phyloP scores from a whole-genome alignment of 768 basidiomycete species.

The Pholiota conissans region DNA sequence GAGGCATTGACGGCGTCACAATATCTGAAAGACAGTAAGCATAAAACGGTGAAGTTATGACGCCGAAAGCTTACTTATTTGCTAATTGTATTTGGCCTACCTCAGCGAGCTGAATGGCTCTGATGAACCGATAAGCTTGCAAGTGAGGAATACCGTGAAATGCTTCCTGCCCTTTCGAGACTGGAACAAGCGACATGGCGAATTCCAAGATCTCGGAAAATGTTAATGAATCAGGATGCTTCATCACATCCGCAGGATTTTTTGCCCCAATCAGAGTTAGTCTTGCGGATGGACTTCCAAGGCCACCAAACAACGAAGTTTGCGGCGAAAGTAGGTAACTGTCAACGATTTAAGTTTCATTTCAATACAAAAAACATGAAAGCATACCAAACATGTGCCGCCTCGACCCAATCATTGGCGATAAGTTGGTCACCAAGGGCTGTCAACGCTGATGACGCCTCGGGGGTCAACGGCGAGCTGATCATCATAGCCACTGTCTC shows the following conservation, averaged over 20 bases:
- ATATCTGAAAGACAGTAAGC: slow-evolving; percentile 54
- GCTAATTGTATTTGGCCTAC: slow-evolving; percentile 77
- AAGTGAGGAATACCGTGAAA: slow-evolving; percentile 83
- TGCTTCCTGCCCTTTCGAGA: slow-evolving; percentile 81
- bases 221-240: slow-evolving; percentile 74
- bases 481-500: slow-evolving; percentile 85
- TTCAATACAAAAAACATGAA: background rate
- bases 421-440: slow-evolving; percentile 83
- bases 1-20: slow-evolving; percentile 84
- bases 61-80: slow-evolving; percentile 56
- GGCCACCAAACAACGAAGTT: slow-evolving; percentile 69
- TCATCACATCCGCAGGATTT: slow-evolving; percentile 56
- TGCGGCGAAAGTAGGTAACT: slow-evolving; percentile 89
- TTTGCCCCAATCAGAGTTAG: slow-evolving; percentile 74
- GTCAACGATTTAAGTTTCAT: slow-evolving; percentile 12
- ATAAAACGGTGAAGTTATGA: background rate
- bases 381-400: slow-evolving; percentile 88
- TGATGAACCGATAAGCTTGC: slow-evolving; percentile 83
- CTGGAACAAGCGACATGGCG: slow-evolving; percentile 73
- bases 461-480: slow-evolving; percentile 64
- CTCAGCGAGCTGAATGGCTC: slow-evolving; percentile 77
- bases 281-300: slow-evolving; percentile 66
- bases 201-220: slow-evolving; percentile 93
- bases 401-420: slow-evolving; percentile 72
- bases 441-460: slow-evolving; percentile 75